Conservation (phyloP, 2,329 filamentous ascomycete genomes). For the Orbilia oligospora region DNA sequence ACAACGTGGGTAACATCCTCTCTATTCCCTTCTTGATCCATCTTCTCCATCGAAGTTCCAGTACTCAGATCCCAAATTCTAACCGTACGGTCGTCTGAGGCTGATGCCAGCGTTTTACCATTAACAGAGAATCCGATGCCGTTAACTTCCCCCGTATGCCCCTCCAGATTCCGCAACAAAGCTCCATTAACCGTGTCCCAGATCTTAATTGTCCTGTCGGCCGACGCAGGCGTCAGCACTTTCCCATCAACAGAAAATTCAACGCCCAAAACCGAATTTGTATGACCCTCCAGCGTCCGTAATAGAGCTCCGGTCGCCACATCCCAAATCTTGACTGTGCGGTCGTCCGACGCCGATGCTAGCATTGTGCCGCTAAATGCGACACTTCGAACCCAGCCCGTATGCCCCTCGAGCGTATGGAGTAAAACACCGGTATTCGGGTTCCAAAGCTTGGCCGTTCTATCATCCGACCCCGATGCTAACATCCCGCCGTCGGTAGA, state of each 20-base stretch:
- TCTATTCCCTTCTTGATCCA: not conserved
- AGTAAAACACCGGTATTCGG: no score
- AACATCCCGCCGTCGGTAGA: not conserved
- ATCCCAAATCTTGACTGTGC: not conserved
- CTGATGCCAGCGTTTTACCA: not conserved
- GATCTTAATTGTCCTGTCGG: not conserved
- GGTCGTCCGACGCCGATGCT: not conserved
- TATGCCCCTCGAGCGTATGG: no score
- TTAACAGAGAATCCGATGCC: not conserved
- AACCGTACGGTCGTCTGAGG: not conserved
- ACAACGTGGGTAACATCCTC: not conserved
- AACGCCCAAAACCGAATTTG: not conserved
- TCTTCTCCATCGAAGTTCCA: not conserved
- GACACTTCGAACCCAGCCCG: no score
- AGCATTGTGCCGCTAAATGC: not conserved
- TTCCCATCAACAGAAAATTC: not conserved
- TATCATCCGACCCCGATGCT: not conserved
- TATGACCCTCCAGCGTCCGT: not conserved
- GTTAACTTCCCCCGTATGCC: no score
- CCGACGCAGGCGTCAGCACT: not conserved
- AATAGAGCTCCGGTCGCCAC: not conserved
- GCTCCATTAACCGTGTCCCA: not conserved
- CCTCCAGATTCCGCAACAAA: not conserved
- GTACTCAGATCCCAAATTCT: not conserved
- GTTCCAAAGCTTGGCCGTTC: slow-evolving; percentile 32